A percentile compares a stretch with the other conserved stretches of the same genome.
Evolutionary conservation across 352 stramenopile genomes (phyloP).

Genomic region (Phytophthora sojae): DNA sequence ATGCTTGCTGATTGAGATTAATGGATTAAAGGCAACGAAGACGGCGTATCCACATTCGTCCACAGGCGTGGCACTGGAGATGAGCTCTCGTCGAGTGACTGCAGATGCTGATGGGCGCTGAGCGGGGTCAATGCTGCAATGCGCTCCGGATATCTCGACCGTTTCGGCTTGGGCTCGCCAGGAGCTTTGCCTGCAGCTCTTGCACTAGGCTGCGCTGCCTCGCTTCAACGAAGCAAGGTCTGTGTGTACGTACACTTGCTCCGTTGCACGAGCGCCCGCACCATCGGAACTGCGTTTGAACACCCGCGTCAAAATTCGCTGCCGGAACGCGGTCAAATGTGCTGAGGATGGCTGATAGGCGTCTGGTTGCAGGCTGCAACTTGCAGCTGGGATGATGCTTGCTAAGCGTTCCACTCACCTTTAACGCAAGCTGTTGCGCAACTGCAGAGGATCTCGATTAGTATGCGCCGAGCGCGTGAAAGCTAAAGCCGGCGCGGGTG

Average conservation of each 20-base stretch:
- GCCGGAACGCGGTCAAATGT: background rate
- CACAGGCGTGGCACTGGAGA: conserved; percentile 29
- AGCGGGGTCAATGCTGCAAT: conserved; percentile 18
- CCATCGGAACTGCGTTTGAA: background rate
- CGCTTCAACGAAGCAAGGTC: background rate
- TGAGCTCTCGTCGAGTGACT: conserved; percentile 10
- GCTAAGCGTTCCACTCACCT: conserved; percentile 12
- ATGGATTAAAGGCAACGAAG: conserved; percentile 9
- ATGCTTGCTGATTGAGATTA: conserved; percentile 16
- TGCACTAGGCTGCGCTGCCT: background rate
- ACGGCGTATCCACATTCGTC: conserved; percentile 24
- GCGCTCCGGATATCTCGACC: conserved; percentile 25
- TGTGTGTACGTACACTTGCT: background rate
- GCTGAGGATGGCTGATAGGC: background rate
- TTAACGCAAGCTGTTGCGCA: background rate
- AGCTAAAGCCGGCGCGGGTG: no score
- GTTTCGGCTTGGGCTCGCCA: background rate
- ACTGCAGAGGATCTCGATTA: background rate
- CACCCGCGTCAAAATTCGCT: background rate
- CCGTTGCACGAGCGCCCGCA: background rate
- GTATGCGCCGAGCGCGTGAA: background rate
- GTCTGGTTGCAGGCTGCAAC: no score
- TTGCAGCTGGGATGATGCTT: conserved; percentile 6
- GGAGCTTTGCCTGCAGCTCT: background rate
- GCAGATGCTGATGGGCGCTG: conserved; percentile 15